Conservation (phyloP, 805 yeast species). For the Candida taoyuanica region DNA sequence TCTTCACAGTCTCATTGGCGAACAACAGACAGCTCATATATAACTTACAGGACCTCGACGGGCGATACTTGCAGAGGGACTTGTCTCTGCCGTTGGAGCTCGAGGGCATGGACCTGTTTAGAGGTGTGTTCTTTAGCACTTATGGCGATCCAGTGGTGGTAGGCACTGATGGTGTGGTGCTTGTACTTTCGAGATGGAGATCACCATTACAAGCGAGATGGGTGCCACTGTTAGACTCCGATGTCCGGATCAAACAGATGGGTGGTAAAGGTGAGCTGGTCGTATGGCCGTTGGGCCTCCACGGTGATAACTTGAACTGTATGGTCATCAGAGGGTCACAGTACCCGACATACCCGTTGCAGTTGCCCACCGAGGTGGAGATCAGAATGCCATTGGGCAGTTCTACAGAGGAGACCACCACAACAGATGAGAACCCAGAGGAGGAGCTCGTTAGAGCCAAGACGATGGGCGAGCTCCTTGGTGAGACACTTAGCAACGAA, state of each 20-base stretch:
- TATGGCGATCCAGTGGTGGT: conserved; percentile 88
- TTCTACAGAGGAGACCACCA: conserved; percentile 8
- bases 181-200: conserved; percentile 77
- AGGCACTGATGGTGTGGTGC: conserved; percentile 70
- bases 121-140: conserved; percentile 78
- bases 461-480: conserved; percentile 55
- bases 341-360: conserved; percentile 80
- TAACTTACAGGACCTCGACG: conserved; percentile 43
- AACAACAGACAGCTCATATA: conserved; percentile 29
- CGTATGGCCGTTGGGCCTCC: conserved; percentile 86
- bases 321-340: conserved; percentile 65
- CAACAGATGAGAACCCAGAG: conserved; percentile 42
- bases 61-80: conserved; percentile 45
- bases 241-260: conserved; percentile 42
- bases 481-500: conserved; percentile 48
- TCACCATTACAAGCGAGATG: conserved; percentile 71
- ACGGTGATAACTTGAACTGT: conserved; percentile 66
- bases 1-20: conserved; percentile 29
- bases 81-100: conserved; percentile 39
- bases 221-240: conserved; percentile 72
- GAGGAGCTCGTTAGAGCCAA: conserved; percentile 59
- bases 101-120: conserved; percentile 32
- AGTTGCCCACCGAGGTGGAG: conserved; percentile 76
- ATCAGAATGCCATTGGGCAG: conserved; percentile 57
- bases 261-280: conserved; percentile 52